Evolutionary conservation across 441 rosid genomes (phyloP), one percentile per base, ranked within the genome.

Genomic region (Brassica hybrid): DNA sequence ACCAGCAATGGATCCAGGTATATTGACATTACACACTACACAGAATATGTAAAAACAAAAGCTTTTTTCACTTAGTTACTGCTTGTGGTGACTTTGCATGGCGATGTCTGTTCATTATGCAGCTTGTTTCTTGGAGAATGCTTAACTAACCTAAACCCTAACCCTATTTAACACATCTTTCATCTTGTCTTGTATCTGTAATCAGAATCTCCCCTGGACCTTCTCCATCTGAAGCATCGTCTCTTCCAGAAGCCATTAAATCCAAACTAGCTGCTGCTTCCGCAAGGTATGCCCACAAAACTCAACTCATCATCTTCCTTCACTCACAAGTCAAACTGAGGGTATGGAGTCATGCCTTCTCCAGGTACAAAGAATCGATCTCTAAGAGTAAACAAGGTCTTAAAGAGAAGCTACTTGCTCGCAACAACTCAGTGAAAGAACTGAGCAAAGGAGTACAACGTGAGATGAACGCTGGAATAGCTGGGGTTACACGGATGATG

Each of bases 381-480:
- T 86, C 88, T 6, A 94, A 89, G 88, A 76, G 97, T 70, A 91
- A 94, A 45, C 86, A 83, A 73, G 94, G 90, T 69, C 84, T 92
- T 57, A 94, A 92, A 83, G 97, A 94, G 85, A 92, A 87, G 85
- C 81, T 94, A 34, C 85, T 92, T 81, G 87, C 95, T 16, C 92
- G 86, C 25, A 94, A 94, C 70, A 88, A 65, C 82, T 88, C 94
- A 1, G 90, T 92, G 38, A 92, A 88, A 89, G 97, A 94, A 84
- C 83, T 94, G 78, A 88, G 97, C 86, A 91, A 85, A 82, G 98
- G 92, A 76, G 94, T 94, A 9, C 94, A 94, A 81, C 86, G 90
- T 25, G 98, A 94, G 80, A 88, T 94, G 97, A 91, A 83, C 74
- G 91, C 93, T 13, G 91, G 97, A 71, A 80, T 93, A 77, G 93